Base-by-base conservation (phyloP, 2,329 filamentous ascomycete genomes). In the Neonectria hederae region DNA sequence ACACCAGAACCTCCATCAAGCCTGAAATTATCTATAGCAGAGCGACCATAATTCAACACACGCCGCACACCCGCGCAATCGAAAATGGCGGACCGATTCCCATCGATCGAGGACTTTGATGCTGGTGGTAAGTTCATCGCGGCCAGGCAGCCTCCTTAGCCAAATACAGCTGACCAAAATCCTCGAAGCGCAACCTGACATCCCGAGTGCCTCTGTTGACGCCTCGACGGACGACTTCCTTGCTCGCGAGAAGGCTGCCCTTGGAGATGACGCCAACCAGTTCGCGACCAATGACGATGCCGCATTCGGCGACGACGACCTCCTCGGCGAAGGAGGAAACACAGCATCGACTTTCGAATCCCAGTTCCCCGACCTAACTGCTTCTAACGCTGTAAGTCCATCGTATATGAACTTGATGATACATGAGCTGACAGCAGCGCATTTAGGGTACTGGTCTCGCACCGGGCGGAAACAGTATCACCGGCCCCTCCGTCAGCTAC, bases 191-290 rank as follows among this genome's bases (percentile, higher is more conserved):
- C 89, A 92, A 82, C 90, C 90, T 60, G 87, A 88, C 70, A 84
- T 86, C 76, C 86, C 84, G 80, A 84, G 83, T 60, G 79, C 88
- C 40, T 83, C 85, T 67, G 85, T 83, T 66, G 83, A 86, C 10
- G 83, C 87, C 30, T 89, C 90, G 32, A 84, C 87, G 67, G 89
- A 93, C 75, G 93, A 97, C 80, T 98, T 99, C 79, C 88, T 98
- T 53, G 90, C 92, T 67, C 92, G 95, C 72, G 96, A 99, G 83
- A 93, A 94, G 76, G 96, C 94, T 66, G 81, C 91, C 19, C 89
- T 99, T 8, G 96, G 96, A 70, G 96, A 97, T 68, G 96, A 98
- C 79, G 96, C 96, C 65, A 88, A 94, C 74, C 92, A 94, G 83
- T 99, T 99, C 79, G 86, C 91, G 68, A 92, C 92, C 32, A 86